Evolutionary conservation across 2,329 filamentous ascomycete species (phyloP).

Genomic region (Penicillium sp.): DNA sequence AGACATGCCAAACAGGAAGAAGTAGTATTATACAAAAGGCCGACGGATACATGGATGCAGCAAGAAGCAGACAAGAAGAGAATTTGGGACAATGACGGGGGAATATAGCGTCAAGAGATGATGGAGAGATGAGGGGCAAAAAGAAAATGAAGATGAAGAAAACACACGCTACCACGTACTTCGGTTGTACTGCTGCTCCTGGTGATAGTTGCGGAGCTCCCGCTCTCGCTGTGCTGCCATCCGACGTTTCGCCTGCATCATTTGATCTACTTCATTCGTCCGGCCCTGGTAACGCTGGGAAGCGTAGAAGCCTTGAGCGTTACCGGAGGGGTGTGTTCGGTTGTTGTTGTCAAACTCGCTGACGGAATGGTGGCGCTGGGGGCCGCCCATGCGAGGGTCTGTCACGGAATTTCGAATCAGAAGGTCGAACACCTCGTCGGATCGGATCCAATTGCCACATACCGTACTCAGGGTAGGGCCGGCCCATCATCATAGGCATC

Average conservation of each 20-base stretch:
- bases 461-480: conserved; percentile 65
- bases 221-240: conserved; percentile 99
- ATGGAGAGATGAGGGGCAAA: conserved; percentile 24
- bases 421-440: conserved; percentile 22
- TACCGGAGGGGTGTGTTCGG: conserved; percentile 73
- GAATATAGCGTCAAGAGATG: conserved; percentile 38
- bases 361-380: conserved; percentile 79
- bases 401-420: conserved; percentile 30
- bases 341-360: conserved; percentile 76
- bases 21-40: conserved; percentile 48
- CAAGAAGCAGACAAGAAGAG: conserved; percentile 25
- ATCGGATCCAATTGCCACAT: conserved; percentile 39
- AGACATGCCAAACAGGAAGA: conserved; percentile 31
- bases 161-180: conserved; percentile 65
- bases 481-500: conserved; percentile 65
- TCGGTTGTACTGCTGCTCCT: conserved; percentile 99
- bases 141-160: conserved; percentile 2
- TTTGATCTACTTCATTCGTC: conserved; percentile 93
- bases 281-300: conserved; percentile 87
- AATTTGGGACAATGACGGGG: conserved; percentile 20
- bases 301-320: conserved; percentile 92
- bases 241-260: conserved; percentile 98
- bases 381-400: conserved; percentile 72
- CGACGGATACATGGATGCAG: conserved; percentile 47
- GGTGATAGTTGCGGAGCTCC: conserved; percentile 99